phyloP scores from a whole-genome alignment of 345 rosid species.

The Pelargonium nanum region DNA sequence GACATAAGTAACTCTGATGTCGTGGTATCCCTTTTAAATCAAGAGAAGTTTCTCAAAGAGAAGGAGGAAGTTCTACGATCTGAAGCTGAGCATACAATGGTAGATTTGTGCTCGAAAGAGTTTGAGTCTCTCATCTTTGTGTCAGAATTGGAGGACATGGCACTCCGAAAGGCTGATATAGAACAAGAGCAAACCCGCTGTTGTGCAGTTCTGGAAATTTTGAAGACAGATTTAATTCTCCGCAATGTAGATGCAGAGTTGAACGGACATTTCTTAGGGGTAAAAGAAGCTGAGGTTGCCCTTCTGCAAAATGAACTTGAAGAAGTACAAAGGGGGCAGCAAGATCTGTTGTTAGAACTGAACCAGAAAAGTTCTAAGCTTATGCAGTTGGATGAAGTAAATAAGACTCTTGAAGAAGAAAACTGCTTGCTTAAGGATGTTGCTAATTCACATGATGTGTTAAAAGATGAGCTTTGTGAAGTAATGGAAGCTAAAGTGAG shows the following conservation, averaged over 20 bases:
- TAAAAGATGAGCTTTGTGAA: constrained; percentile 25
- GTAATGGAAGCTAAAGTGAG: constrained; percentile 14
- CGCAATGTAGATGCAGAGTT: constrained; percentile 41
- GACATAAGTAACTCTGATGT: constrained; percentile 43
- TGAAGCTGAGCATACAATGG: constrained; percentile 39
- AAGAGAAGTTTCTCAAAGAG: constrained; percentile 41
- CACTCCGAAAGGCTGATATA: constrained; percentile 21
- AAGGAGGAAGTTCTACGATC: constrained; percentile 33
- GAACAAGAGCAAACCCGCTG: constrained; percentile 23
- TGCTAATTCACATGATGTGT: constrained; percentile 16
- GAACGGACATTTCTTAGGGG: constrained; percentile 30
- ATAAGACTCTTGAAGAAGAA: constrained; percentile 22
- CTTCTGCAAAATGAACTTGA: constrained; percentile 26
- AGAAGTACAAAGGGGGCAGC: constrained; percentile 25
- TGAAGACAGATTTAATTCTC: constrained; percentile 35
- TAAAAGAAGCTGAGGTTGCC: constrained; percentile 25
- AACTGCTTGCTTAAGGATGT: constrained; percentile 22
- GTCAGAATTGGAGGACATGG: constrained; percentile 40
- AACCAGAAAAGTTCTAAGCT: constrained; percentile 19
- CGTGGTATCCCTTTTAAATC: constrained; percentile 41
- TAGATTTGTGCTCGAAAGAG: constrained; percentile 49
- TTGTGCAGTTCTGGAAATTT: constrained; percentile 33
- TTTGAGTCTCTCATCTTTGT: constrained; percentile 55
- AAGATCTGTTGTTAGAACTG: constrained; percentile 27
- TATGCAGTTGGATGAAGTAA: constrained; percentile 27